phyloP scores from a whole-genome alignment of 2,329 filamentous ascomycete species.

The Bisporella sp. region DNA sequence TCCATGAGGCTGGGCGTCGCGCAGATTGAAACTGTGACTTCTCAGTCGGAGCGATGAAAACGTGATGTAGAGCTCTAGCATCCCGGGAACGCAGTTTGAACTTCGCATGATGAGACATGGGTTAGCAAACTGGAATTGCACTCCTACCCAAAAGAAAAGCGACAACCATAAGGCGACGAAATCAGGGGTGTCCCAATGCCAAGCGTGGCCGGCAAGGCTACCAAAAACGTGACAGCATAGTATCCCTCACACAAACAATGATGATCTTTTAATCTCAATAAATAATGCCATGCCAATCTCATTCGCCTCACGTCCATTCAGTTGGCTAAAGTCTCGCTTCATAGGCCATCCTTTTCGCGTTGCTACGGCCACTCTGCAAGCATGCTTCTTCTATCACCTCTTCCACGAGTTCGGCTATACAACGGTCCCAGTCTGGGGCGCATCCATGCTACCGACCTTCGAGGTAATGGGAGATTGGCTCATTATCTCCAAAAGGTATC shows the following conservation, averaged over 20 bases:
- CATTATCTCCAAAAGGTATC: constrained; percentile 59
- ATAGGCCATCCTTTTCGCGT: constrained; percentile 32
- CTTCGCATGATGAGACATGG: constrained; percentile 15
- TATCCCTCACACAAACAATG: too few relatives aligned
- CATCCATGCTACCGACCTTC: constrained; percentile 88
- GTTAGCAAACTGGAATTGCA: too few relatives aligned
- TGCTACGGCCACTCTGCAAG: constrained; percentile 38
- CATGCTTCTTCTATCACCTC: constrained; percentile 42
- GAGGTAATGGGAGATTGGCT: constrained; percentile 59
- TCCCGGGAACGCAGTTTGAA: constrained; percentile 31
- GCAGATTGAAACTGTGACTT: constrained; percentile 12
- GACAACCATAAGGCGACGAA: too few relatives aligned
- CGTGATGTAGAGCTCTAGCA: constrained; percentile 39
- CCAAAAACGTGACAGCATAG: too few relatives aligned
- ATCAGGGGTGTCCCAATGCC: too few relatives aligned
- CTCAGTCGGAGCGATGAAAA: constrained; percentile 36
- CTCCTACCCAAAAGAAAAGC: too few relatives aligned
- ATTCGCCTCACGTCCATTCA: too few relatives aligned
- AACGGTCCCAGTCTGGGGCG: constrained; percentile 55
- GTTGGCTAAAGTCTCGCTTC: too few relatives aligned
- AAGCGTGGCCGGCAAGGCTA: too few relatives aligned
- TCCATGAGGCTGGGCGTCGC: neutral
- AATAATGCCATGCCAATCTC: too few relatives aligned
- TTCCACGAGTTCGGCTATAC: constrained; percentile 54
- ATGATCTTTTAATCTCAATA: too few relatives aligned